Evolutionary conservation across 306 rosid species (phyloP).

Genomic region (Prinsepia uniflora): DNA sequence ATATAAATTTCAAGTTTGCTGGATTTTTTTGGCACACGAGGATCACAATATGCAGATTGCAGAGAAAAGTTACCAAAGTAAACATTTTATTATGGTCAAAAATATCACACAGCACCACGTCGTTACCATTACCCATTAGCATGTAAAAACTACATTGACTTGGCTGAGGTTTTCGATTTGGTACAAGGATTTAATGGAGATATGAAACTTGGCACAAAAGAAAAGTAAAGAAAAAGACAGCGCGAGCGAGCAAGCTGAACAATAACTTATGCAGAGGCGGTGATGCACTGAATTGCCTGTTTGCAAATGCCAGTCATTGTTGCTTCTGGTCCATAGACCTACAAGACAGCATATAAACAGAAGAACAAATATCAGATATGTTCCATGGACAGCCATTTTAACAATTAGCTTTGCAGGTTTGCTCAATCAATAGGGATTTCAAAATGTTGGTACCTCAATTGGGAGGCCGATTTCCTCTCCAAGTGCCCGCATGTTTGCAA

Average conservation of each 20-base stretch:
- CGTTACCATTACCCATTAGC: slow-evolving; percentile 12
- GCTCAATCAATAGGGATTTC: slow-evolving; percentile 3
- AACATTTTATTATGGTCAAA: slow-evolving; percentile 7
- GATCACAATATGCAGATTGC: background rate
- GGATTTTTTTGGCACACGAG: background rate
- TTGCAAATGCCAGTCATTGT: slow-evolving; percentile 99
- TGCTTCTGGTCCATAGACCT: slow-evolving; percentile 98
- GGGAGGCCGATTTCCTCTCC: slow-evolving; percentile 92
- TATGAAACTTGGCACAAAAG: slow-evolving; percentile 5
- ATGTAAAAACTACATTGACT: slow-evolving; percentile 5
- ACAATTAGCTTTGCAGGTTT: background rate
- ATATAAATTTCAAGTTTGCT: background rate
- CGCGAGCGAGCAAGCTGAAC: background rate
- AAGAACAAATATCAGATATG: background rate
- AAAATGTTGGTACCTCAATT: slow-evolving; percentile 56
- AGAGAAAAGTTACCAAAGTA: background rate
- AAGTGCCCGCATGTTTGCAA: slow-evolving; percentile 77
- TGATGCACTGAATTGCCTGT: slow-evolving; percentile 86
- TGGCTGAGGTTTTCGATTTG: slow-evolving; percentile 23
- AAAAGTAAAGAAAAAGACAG: background rate
- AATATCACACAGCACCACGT: background rate
- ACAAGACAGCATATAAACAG: slow-evolving; percentile 21
- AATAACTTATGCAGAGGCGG: slow-evolving; percentile 57
- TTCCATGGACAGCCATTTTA: background rate
- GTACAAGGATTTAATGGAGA: slow-evolving; percentile 15